Evolutionary conservation across 1,284 basidiomycete species (phyloP).

Genomic region (Volvariella volvacea): DNA sequence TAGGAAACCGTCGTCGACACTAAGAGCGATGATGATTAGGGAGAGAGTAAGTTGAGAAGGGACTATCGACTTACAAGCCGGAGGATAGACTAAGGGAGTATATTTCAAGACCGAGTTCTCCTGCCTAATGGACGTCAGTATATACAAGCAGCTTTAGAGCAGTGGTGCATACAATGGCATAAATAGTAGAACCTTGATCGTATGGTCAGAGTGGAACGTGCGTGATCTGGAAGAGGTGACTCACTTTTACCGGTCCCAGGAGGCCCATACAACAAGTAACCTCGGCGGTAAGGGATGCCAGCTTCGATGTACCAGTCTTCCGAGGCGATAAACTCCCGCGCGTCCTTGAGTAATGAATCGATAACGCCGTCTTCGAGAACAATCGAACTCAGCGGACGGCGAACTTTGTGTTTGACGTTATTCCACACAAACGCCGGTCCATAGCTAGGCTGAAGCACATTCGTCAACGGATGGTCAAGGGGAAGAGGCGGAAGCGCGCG

Average conservation of each 20-base stretch:
- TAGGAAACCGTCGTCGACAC: slow-evolving; percentile 42
- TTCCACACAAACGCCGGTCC: slow-evolving; percentile 31
- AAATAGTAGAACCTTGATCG: slow-evolving; percentile 46
- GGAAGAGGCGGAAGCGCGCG: slow-evolving; percentile 7
- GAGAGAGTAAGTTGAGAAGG: neutral
- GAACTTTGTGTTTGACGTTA: slow-evolving; percentile 38
- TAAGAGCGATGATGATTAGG: no score
- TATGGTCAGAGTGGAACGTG: neutral
- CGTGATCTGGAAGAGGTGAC: slow-evolving; percentile 10
- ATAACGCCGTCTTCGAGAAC: slow-evolving; percentile 41
- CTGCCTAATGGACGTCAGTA: slow-evolving; percentile 26
- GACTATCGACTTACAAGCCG: slow-evolving; percentile 32
- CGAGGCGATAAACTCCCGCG: slow-evolving; percentile 40
- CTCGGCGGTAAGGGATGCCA: slow-evolving; percentile 49
- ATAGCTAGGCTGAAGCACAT: slow-evolving; percentile 21
- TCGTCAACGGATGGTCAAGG: neutral
- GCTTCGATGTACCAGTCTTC: slow-evolving; percentile 48
- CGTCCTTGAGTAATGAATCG: slow-evolving; percentile 39
- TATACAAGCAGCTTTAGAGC: neutral
- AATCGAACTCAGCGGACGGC: slow-evolving; percentile 42
- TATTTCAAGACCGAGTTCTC: slow-evolving; percentile 53
- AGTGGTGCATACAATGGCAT: slow-evolving; percentile 34
- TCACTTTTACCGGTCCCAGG: slow-evolving; percentile 48
- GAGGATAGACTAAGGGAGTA: slow-evolving; percentile 49
- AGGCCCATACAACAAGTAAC: slow-evolving; percentile 48